A percentile compares a stretch with the other conserved stretches of the same genome.
Evolutionary conservation across 768 basidiomycete species (phyloP).

Genomic region (Tylopilus sp.): DNA sequence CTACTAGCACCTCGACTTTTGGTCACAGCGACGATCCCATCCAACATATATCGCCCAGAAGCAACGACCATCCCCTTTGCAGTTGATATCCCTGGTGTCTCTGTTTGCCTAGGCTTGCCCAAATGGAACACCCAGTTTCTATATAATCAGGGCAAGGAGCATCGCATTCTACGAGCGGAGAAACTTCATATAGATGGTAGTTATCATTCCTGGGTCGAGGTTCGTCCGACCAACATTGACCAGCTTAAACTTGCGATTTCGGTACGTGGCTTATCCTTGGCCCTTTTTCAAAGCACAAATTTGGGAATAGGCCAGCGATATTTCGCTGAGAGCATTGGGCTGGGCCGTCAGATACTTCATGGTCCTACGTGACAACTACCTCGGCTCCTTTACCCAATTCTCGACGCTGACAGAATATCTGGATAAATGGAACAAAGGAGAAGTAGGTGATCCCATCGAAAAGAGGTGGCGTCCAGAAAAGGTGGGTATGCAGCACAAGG

Average conservation of each 20-base stretch:
- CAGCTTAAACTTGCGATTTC: slow-evolving; percentile 65
- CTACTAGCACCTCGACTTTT: slow-evolving; percentile 57
- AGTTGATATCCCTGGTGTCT: slow-evolving; percentile 55
- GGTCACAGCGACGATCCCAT: slow-evolving; percentile 54
- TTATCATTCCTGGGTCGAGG: slow-evolving; percentile 70
- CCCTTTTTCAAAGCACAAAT: neutral
- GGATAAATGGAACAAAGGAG: slow-evolving; percentile 54
- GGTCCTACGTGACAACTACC: slow-evolving; percentile 89
- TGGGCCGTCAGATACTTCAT: slow-evolving; percentile 90
- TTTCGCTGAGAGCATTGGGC: slow-evolving; percentile 69
- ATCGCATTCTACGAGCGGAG: slow-evolving; percentile 59
- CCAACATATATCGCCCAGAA: slow-evolving; percentile 70
- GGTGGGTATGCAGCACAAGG: slow-evolving; percentile 38
- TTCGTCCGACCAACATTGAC: slow-evolving; percentile 71
- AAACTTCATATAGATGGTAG: slow-evolving; percentile 58
- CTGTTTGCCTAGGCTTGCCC: slow-evolving; percentile 65
- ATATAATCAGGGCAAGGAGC: slow-evolving; percentile 57
- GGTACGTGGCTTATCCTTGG: slow-evolving; percentile 33
- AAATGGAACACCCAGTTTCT: slow-evolving; percentile 86
- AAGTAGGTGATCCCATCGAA: slow-evolving; percentile 77
- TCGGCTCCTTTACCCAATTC: slow-evolving; percentile 92
- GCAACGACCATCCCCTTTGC: slow-evolving; percentile 63
- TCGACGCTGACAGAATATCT: slow-evolving; percentile 85
- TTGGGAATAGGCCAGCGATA: slow-evolving; percentile 41
- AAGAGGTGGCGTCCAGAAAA: slow-evolving; percentile 78